Evolutionary conservation across 306 rosid genomes (phyloP).

Genomic region (Begonia loranthoides): DNA sequence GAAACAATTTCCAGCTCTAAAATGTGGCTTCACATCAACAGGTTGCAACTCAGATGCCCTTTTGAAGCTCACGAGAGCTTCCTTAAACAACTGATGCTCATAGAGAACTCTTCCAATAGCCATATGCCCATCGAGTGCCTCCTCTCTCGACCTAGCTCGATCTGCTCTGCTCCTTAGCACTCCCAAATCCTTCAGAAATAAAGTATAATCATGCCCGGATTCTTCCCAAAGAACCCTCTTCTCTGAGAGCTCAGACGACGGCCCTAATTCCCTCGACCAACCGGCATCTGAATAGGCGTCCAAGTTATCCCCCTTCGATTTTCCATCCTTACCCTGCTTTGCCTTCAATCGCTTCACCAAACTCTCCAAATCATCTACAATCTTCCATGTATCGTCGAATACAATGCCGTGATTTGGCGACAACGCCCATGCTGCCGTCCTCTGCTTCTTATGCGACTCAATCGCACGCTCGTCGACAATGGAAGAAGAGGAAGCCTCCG

Average conservation of each 20-base stretch:
- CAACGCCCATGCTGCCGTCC: constrained; percentile 95
- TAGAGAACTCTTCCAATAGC: constrained; percentile 89
- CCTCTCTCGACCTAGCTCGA: constrained; percentile 81
- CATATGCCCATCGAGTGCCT: constrained; percentile 97
- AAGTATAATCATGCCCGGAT: constrained; percentile 64
- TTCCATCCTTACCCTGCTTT: constrained; percentile 80
- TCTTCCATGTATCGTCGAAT: constrained; percentile 93
- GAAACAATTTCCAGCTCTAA: constrained; percentile 84
- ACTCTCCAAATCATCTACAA: constrained; percentile 91
- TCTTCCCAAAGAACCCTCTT: constrained; percentile 87
- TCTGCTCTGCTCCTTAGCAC: constrained; percentile 73
- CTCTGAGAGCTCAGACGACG: constrained; percentile 69
- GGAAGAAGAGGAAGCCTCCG: constrained; percentile 79
- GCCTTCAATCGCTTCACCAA: constrained; percentile 64
- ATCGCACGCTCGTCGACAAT: constrained; percentile 57
- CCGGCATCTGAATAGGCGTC: constrained; percentile 93
- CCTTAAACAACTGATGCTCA: constrained; percentile 86
- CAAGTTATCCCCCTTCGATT: constrained; percentile 59
- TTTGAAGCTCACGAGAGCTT: constrained; percentile 70
- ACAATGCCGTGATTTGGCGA: constrained; percentile 93
- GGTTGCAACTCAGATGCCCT: constrained; percentile 98
- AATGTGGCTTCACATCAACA: constrained; percentile 88
- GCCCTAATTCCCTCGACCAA: constrained; percentile 91
- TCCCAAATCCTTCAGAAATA: constrained; percentile 69
- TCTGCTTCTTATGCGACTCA: constrained; percentile 93